A percentile compares a stretch with the other conserved stretches of the same genome.
phyloP scores from a whole-genome alignment of 1,284 basidiomycete species.

The Athelia psychrophila region DNA sequence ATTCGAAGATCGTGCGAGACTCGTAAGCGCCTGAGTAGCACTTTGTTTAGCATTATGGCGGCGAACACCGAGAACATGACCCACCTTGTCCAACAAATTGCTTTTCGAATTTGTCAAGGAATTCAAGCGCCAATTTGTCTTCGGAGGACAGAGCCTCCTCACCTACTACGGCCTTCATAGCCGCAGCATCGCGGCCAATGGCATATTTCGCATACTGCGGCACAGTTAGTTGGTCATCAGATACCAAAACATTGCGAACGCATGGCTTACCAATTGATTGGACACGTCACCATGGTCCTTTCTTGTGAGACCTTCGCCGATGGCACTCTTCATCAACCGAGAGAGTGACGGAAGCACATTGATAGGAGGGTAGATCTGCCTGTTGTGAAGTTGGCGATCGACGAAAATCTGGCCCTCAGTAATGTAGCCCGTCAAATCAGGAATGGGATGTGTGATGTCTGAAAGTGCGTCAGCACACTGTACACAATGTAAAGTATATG shows the following conservation, averaged over 20 bases:
- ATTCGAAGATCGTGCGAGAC: conserved; percentile 95
- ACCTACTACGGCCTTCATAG: conserved; percentile 99
- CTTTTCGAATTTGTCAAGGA: conserved; percentile 92
- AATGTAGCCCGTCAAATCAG: conserved; percentile 99
- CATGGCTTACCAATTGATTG: conserved; percentile 79
- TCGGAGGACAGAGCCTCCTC: conserved; percentile 95
- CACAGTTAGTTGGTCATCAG: conserved; percentile 10
- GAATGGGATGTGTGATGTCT: conserved; percentile 99
- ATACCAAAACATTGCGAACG: conserved; percentile 18
- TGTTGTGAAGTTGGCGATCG: conserved; percentile 91
- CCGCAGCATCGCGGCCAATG: conserved; percentile 94
- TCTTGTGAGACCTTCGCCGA: conserved; percentile 95
- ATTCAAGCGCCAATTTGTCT: conserved; percentile 92
- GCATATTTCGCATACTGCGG: conserved; percentile 93
- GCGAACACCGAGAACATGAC: conserved; percentile 16
- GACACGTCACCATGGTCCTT: conserved; percentile 99
- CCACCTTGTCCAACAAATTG: conserved; percentile 93
- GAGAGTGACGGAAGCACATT: conserved; percentile 98
- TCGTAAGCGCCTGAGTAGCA: conserved; percentile 79
- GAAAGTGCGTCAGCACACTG: conserved; percentile 17
- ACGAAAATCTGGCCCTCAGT: conserved; percentile 99
- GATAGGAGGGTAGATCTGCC: conserved; percentile 99
- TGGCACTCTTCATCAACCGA: conserved; percentile 99
- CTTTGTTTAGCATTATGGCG: conserved; percentile 4
- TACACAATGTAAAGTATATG: conserved; percentile 8